These are phyloP conservation scores for Ramaria sp. DNA, from an alignment of 768 basidiomycete species.

Conservation along the genomic window DNA sequence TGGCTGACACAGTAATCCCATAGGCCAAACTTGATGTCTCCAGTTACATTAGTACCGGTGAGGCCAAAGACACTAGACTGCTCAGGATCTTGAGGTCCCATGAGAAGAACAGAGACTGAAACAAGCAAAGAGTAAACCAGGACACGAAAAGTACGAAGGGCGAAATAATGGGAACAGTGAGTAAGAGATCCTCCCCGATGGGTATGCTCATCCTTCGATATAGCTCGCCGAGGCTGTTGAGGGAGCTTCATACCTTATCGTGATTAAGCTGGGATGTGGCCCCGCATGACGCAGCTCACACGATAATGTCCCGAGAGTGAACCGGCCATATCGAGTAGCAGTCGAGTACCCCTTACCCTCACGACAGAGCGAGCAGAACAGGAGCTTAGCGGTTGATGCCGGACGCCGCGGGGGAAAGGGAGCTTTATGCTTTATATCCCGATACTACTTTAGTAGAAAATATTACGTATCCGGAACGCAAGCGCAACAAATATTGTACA, in stretches of 20 bases:
- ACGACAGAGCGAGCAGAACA: not conserved
- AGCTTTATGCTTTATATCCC: too few relatives aligned
- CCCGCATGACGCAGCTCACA: not conserved
- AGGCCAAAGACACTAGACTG: conserved; percentile 23
- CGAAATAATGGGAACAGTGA: conserved; percentile 20
- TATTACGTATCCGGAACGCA: not conserved
- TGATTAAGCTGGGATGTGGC: not conserved
- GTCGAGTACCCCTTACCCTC: too few relatives aligned
- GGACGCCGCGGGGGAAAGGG: not conserved
- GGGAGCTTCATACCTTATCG: too few relatives aligned
- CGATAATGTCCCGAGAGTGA: not conserved
- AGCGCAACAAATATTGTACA: too few relatives aligned
- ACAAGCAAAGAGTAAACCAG: conserved; percentile 54
- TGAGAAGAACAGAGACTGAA: conserved; percentile 45
- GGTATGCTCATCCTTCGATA: too few relatives aligned
- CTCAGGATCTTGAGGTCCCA: conserved; percentile 34
- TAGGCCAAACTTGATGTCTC: conserved; percentile 40
- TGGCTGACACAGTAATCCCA: conserved; percentile 53
- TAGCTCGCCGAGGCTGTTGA: too few relatives aligned
- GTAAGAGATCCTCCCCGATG: too few relatives aligned
- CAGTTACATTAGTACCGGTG: conserved; percentile 19
- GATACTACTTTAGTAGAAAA: too few relatives aligned
- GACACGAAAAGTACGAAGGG: conserved; percentile 38
- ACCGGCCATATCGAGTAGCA: not conserved
- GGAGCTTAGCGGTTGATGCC: not conserved